These are phyloP conservation scores for Macroventuria anomochaeta DNA, from an alignment of 2,329 filamentous ascomycete species.

Conservation along the genomic window DNA sequence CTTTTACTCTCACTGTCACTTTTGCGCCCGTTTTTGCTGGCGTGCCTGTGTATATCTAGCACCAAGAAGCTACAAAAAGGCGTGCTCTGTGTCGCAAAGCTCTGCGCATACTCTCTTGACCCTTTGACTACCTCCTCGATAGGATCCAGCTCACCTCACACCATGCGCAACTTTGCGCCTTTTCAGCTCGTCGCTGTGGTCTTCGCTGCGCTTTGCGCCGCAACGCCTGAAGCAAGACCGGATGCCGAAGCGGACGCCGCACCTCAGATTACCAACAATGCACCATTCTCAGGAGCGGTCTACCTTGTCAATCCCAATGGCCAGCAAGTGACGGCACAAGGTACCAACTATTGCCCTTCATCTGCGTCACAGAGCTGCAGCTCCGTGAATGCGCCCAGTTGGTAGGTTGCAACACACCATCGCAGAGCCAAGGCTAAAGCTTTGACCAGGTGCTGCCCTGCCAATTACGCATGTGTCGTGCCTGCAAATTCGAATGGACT, in stretches of 20 bases:
- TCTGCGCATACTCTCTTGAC: background rate
- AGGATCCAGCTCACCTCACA: background rate
- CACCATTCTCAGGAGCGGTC: constrained; percentile 50
- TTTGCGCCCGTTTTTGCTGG: background rate
- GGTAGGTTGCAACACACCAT: constrained; percentile 39
- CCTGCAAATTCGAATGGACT: constrained; percentile 42
- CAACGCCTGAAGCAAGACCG: constrained; percentile 35
- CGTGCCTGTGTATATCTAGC: background rate
- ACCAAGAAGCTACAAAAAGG: background rate
- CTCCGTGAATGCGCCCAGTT: constrained; percentile 51
- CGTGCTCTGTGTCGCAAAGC: background rate
- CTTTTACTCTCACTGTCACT: constrained; percentile 7
- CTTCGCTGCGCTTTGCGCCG: constrained; percentile 21
- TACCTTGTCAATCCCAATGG: constrained; percentile 47
- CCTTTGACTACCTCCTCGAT: background rate
- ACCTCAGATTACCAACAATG: constrained; percentile 45
- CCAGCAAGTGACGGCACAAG: constrained; percentile 43
- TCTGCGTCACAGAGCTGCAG: constrained; percentile 51
- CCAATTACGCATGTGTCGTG: constrained; percentile 42
- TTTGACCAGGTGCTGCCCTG: constrained; percentile 46
- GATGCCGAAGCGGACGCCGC: constrained; percentile 36
- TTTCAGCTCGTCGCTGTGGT: background rate
- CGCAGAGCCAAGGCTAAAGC: background rate
- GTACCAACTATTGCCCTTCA: constrained; percentile 43
- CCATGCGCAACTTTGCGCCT: constrained; percentile 4